Percentiles rank a stretch among this genome's conserved stretches.
Evolutionary conservation across 495 filamentous ascomycete genomes (phyloP).

Genomic region (Lophium mytilinum): DNA sequence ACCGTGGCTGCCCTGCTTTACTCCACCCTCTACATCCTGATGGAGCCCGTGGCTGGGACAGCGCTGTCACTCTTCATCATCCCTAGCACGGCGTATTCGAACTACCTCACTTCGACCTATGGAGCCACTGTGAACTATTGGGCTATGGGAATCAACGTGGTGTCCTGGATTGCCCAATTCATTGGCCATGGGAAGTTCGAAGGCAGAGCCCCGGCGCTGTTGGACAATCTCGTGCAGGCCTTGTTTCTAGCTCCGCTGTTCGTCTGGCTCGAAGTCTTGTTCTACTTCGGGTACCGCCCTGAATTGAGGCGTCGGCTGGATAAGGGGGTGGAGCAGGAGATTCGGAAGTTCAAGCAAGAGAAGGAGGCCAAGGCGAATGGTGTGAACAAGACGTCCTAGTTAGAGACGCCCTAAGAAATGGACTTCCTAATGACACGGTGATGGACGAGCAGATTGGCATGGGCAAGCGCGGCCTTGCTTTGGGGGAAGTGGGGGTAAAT

Average conservation of each 20-base stretch:
- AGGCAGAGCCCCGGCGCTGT: slow-evolving; percentile 73
- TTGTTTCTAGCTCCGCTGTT: slow-evolving; percentile 95
- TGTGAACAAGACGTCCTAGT: slow-evolving; percentile 11
- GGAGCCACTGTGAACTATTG: slow-evolving; percentile 59
- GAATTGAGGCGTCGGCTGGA: slow-evolving; percentile 75
- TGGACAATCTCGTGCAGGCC: slow-evolving; percentile 88
- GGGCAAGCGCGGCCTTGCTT: not conserved
- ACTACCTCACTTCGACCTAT: slow-evolving; percentile 63
- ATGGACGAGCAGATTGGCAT: not conserved
- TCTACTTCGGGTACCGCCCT: slow-evolving; percentile 81
- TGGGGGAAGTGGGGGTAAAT: not conserved
- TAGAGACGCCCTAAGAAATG: not conserved
- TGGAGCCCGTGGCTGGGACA: slow-evolving; percentile 85
- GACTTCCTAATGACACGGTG: not conserved
- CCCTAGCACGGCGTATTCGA: slow-evolving; percentile 59
- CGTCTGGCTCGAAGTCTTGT: slow-evolving; percentile 92
- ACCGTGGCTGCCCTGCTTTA: slow-evolving; percentile 67
- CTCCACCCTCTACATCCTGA: slow-evolving; percentile 73
- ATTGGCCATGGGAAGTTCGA: slow-evolving; percentile 88
- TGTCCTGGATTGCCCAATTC: slow-evolving; percentile 84
- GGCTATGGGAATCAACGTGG: slow-evolving; percentile 57
- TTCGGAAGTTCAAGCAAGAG: slow-evolving; percentile 45
- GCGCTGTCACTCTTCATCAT: slow-evolving; percentile 66
- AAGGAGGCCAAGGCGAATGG: slow-evolving; percentile 34
- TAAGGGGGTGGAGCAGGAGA: slow-evolving; percentile 61